Evolutionary conservation across 169 alveolate species (phyloP).

Genomic region (Cardiosporidium cionae): DNA sequence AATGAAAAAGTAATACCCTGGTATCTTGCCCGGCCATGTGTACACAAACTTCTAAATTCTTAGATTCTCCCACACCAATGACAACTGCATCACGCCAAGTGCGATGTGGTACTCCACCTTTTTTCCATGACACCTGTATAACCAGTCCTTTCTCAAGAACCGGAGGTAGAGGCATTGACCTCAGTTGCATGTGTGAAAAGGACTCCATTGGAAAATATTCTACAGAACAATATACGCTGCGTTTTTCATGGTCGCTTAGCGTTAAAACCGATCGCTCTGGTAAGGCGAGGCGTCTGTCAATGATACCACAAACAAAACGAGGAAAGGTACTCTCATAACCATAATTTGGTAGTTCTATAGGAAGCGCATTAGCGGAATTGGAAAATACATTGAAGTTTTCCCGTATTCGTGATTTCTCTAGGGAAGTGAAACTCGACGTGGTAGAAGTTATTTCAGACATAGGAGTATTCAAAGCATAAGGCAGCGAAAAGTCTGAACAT

Average conservation of each 20-base stretch:
- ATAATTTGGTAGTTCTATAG: no score
- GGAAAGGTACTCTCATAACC: conserved; percentile 28
- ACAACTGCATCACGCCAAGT: neutral
- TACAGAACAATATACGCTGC: neutral
- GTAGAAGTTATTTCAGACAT: no score
- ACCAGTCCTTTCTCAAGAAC: neutral
- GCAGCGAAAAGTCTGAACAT: no score
- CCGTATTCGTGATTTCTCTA: no score
- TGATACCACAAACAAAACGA: conserved; percentile 28
- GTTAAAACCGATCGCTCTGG: conserved; percentile 10
- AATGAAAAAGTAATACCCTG: no score
- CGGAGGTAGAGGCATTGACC: neutral
- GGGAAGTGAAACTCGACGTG: no score
- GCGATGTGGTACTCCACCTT: neutral
- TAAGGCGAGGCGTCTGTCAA: conserved; percentile 34
- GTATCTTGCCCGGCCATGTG: no score
- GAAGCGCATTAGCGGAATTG: no score
- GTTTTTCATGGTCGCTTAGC: neutral
- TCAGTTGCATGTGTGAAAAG: neutral
- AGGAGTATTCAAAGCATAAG: no score
- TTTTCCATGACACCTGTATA: neutral
- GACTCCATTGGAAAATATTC: neutral
- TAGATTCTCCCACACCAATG: neutral
- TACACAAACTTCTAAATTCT: no score
- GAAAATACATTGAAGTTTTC: no score